These are phyloP conservation scores for Nicotiana knightiana DNA, from an alignment of 257 asterid genomes.

Conservation along the genomic window DNA sequence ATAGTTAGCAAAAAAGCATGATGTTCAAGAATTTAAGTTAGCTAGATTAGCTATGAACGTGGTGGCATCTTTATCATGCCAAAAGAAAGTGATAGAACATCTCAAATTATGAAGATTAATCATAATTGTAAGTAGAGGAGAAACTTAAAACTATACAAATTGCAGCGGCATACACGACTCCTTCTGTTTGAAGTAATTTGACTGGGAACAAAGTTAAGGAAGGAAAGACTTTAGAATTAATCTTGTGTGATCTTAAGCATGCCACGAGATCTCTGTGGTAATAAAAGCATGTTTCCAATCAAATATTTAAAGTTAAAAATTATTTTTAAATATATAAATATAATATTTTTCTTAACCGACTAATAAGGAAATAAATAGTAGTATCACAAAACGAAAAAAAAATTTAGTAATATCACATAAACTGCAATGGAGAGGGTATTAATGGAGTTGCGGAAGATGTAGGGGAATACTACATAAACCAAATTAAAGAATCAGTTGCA, in stretches of 20 bases:
- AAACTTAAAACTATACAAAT: not conserved
- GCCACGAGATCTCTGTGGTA: not conserved
- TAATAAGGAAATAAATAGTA: not conserved
- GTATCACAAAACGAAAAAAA: no score
- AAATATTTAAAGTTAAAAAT: not conserved
- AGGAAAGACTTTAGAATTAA: not conserved
- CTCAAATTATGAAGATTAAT: not conserved
- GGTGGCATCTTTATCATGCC: not conserved
- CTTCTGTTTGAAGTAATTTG: not conserved
- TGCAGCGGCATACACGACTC: not conserved
- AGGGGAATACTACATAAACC: not conserved
- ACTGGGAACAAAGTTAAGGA: not conserved
- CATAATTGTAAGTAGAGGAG: not conserved
- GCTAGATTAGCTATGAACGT: not conserved
- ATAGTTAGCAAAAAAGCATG: not conserved
- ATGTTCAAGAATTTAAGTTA: not conserved
- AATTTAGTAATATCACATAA: not conserved
- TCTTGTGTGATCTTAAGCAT: not conserved
- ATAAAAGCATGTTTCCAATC: not conserved
- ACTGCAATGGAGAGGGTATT: not conserved
- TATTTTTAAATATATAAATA: no score
- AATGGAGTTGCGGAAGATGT: not conserved
- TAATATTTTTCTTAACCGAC: not conserved
- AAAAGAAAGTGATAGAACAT: not conserved
- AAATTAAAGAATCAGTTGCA: not conserved